Evolutionary conservation across 352 stramenopile species (phyloP).

Genomic region (Phytopythium helicoides): DNA sequence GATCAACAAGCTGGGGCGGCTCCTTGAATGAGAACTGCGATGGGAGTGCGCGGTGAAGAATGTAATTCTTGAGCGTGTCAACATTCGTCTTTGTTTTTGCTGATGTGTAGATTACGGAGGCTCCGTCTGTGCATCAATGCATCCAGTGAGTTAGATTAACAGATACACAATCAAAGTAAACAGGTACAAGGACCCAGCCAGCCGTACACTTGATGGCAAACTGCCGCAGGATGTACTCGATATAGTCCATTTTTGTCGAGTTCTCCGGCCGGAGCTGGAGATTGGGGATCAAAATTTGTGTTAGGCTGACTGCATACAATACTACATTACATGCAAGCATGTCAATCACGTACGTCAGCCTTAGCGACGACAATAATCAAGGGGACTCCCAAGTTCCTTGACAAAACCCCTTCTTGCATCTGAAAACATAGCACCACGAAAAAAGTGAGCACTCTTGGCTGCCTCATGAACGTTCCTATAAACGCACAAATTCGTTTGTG

Average conservation of each 20-base stretch:
- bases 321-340: too few relatives aligned
- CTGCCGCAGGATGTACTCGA: slow-evolving; percentile 77
- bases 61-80: slow-evolving; percentile 74
- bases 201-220: slow-evolving; percentile 76
- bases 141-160: slow-evolving; percentile 11
- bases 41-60: slow-evolving; percentile 68
- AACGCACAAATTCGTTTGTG: slow-evolving; percentile 64
- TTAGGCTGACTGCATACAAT: too few relatives aligned
- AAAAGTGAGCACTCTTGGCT: too few relatives aligned
- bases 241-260: slow-evolving; percentile 84
- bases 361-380: slow-evolving; percentile 75
- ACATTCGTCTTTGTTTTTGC: slow-evolving; percentile 74
- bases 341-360: slow-evolving; percentile 72
- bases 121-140: slow-evolving; percentile 54
- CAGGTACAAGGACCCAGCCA: too few relatives aligned
- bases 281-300: too few relatives aligned
- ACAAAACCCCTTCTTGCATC: slow-evolving; percentile 75
- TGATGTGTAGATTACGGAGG: slow-evolving; percentile 78
- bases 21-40: slow-evolving; percentile 68
- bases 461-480: too few relatives aligned
- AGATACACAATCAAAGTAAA: neutral
- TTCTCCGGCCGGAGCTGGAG: slow-evolving; percentile 66
- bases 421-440: too few relatives aligned
- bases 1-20: slow-evolving; percentile 72
- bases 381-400: slow-evolving; percentile 77